A percentile compares a stretch with the other conserved stretches of the same genome.
phyloP scores from a whole-genome alignment of 2,329 filamentous ascomycete genomes.

The Xylariaceae sp. region DNA sequence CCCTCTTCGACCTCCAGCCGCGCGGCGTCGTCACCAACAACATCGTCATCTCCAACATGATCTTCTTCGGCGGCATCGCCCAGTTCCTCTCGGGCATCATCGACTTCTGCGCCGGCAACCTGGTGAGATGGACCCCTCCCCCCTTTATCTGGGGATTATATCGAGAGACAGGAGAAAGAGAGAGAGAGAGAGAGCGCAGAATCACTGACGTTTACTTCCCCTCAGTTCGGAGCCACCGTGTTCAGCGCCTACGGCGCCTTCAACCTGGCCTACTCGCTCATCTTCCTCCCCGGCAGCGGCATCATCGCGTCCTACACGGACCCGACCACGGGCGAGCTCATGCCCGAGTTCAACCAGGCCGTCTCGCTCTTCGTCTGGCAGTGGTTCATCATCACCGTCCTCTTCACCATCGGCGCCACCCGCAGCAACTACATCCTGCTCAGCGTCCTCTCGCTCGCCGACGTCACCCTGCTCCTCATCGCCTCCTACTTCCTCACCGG shows the following conservation, averaged over 20 bases:
- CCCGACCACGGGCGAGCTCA: slow-evolving; percentile 16
- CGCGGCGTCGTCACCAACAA: slow-evolving; percentile 14
- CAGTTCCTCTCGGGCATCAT: slow-evolving; percentile 19
- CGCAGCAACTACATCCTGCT: slow-evolving; percentile 16
- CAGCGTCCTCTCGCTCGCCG: slow-evolving; percentile 13
- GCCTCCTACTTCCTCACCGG: slow-evolving; percentile 15
- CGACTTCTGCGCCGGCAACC: slow-evolving; percentile 18
- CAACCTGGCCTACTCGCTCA: slow-evolving; percentile 31
- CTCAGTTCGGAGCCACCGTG: slow-evolving; percentile 29
- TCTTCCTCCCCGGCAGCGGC: slow-evolving; percentile 29
- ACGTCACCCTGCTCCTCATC: slow-evolving; percentile 17
- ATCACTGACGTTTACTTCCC: slow-evolving; percentile 1
- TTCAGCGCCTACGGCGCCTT: slow-evolving; percentile 32
- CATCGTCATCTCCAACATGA: slow-evolving; percentile 27
- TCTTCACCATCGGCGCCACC: slow-evolving; percentile 20
- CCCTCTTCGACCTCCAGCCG: slow-evolving; percentile 15
- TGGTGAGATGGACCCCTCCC: slow-evolving; percentile 10
- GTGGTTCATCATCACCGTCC: slow-evolving; percentile 20
- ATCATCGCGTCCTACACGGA: slow-evolving; percentile 30
- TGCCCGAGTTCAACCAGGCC: slow-evolving; percentile 17
- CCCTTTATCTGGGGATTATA: not conserved
- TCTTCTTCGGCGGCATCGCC: slow-evolving; percentile 28
- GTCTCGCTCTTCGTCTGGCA: slow-evolving; percentile 20
- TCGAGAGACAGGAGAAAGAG: no score
- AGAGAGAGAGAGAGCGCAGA: no score